phyloP scores from a whole-genome alignment of 148 eudicot genomes.

The Suaeda aralocaspica region DNA sequence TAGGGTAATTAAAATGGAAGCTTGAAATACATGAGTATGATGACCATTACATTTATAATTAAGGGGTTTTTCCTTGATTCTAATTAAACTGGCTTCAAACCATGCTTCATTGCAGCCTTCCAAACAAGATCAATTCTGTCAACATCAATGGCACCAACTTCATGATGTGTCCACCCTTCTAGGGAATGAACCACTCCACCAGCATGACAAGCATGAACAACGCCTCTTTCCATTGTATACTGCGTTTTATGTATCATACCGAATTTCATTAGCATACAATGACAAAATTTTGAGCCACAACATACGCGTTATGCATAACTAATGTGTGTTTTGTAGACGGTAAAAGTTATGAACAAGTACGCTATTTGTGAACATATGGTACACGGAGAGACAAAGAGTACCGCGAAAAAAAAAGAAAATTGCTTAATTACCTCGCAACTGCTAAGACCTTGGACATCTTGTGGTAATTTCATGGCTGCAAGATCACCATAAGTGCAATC shows the following conservation, averaged over 20 bases:
- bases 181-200: slow-evolving; percentile 70
- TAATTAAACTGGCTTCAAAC: slow-evolving; percentile 51
- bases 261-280: too few species aligned
- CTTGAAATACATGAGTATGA: too few species aligned
- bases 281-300: too few species aligned
- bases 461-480: slow-evolving; percentile 73
- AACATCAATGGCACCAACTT: slow-evolving; percentile 76
- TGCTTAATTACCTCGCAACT: slow-evolving; percentile 47
- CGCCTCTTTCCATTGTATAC: slow-evolving; percentile 80
- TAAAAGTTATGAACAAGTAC: too few species aligned
- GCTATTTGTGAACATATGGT: too few species aligned
- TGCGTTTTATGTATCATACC: slow-evolving; percentile 16
- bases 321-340: too few species aligned
- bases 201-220: slow-evolving; percentile 85
- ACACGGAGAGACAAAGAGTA: too few species aligned
- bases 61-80: too few species aligned
- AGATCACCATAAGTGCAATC: slow-evolving; percentile 76
- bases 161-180: slow-evolving; percentile 77
- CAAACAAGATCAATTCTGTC: slow-evolving; percentile 72
- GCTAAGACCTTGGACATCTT: slow-evolving; percentile 58
- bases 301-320: too few species aligned
- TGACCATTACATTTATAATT: too few species aligned
- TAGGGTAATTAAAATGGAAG: too few species aligned
- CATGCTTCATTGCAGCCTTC: slow-evolving; percentile 74
- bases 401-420: background rate